Percentiles rank a stretch among this genome's conserved stretches.
phyloP scores from a whole-genome alignment of 2,329 filamentous ascomycete genomes.

The Ophiostoma ips region DNA sequence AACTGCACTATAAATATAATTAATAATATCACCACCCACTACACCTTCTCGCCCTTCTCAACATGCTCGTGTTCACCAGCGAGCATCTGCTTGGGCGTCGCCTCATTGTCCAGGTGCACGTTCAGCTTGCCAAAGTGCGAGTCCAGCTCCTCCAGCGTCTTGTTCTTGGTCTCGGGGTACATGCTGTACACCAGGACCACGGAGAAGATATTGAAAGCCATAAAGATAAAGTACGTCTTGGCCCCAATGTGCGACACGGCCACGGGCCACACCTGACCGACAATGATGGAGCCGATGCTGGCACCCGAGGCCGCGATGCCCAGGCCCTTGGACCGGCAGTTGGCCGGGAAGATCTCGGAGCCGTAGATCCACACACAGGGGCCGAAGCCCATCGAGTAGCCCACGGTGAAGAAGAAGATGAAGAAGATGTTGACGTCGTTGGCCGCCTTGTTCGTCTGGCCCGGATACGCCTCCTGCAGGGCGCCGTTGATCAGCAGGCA shows the following conservation, averaged over 20 bases:
- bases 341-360: slow-evolving; percentile 14
- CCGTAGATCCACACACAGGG: slow-evolving; percentile 15
- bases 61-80: slow-evolving; percentile 7
- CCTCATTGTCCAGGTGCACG: slow-evolving; percentile 14
- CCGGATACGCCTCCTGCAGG: slow-evolving; percentile 12
- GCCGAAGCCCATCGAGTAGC: slow-evolving; percentile 15
- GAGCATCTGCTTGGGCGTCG: slow-evolving; percentile 18
- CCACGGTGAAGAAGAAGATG: slow-evolving; percentile 15
- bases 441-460: slow-evolving; percentile 11
- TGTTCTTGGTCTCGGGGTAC: slow-evolving; percentile 17
- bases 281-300: slow-evolving; percentile 13
- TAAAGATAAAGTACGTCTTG: slow-evolving; percentile 16
- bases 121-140: slow-evolving; percentile 17
- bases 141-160: slow-evolving; percentile 24
- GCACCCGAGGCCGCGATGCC: slow-evolving; percentile 12
- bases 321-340: slow-evolving; percentile 13
- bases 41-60: slow-evolving; percentile 2
- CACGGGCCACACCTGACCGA: slow-evolving; percentile 15
- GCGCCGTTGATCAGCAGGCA: slow-evolving; percentile 19
- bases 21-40: neutral
- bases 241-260: slow-evolving; percentile 13
- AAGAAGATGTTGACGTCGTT: slow-evolving; percentile 15
- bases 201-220: slow-evolving; percentile 14
- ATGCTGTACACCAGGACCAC: slow-evolving; percentile 14
- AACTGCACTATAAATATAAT: neutral